A percentile compares a stretch with the other conserved stretches of the same genome.
Conservation (phyloP, 768 basidiomycete species). For the Boletellus sp. region DNA sequence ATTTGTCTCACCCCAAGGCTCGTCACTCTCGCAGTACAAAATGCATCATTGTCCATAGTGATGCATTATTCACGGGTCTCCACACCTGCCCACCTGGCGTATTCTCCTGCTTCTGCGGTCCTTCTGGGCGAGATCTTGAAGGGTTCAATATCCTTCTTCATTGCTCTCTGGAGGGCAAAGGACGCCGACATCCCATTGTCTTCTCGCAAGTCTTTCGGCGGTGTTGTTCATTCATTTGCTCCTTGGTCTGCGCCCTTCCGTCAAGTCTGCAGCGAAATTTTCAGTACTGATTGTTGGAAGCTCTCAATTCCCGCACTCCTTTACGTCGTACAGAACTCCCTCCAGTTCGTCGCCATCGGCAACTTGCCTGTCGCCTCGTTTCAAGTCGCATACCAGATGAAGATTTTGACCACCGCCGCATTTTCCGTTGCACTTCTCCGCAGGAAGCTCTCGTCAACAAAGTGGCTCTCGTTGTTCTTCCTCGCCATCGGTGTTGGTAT, state of each 20-base stretch:
- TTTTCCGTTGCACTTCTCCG: slow-evolving; percentile 85
- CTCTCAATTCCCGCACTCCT: slow-evolving; percentile 94
- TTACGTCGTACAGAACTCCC: slow-evolving; percentile 93
- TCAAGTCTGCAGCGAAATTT: slow-evolving; percentile 66
- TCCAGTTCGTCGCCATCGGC: slow-evolving; percentile 94
- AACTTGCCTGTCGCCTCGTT: slow-evolving; percentile 97
- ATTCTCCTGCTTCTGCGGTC: slow-evolving; percentile 93
- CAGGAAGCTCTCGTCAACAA: slow-evolving; percentile 61
- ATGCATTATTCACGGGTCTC: slow-evolving; percentile 99
- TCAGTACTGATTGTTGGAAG: slow-evolving; percentile 95
- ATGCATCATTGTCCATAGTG: slow-evolving; percentile 91
- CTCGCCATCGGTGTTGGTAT: slow-evolving; percentile 91
- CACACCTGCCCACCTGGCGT: slow-evolving; percentile 69
- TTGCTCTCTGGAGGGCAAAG: slow-evolving; percentile 62
- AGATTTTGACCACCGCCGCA: slow-evolving; percentile 93
- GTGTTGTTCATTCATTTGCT: slow-evolving; percentile 35
- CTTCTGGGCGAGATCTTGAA: slow-evolving; percentile 94
- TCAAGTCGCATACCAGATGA: slow-evolving; percentile 98
- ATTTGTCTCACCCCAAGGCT: slow-evolving; percentile 41
- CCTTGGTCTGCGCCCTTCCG: slow-evolving; percentile 50
- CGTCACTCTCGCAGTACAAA: slow-evolving; percentile 89
- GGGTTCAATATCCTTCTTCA: slow-evolving; percentile 84
- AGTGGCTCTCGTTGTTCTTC: slow-evolving; percentile 87
- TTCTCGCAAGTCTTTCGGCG: slow-evolving; percentile 39
- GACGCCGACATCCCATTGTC: slow-evolving; percentile 41